These are phyloP conservation scores for Fragaria ananassa DNA, from an alignment of 306 rosid genomes.

Conservation along the genomic window DNA sequence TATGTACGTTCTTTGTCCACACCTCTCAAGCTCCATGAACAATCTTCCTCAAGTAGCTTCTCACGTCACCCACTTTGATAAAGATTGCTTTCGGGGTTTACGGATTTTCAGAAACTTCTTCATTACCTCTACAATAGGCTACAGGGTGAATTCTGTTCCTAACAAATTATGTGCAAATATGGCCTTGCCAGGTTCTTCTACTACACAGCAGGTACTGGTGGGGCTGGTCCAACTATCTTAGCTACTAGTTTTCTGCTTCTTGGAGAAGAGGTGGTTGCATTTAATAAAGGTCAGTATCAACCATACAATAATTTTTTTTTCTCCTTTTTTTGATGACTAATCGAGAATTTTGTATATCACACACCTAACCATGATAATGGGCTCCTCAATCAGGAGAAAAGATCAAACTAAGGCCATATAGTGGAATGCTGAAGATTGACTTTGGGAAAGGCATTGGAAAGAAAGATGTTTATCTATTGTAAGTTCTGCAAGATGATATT, in stretches of 20 bases:
- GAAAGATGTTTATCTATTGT: constrained; percentile 89
- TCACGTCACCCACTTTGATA: background rate
- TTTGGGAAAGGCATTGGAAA: constrained; percentile 93
- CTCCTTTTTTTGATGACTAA: constrained; percentile 23
- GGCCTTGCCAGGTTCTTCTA: constrained; percentile 67
- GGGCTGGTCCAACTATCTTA: constrained; percentile 93
- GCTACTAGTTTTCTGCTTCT: constrained; percentile 87
- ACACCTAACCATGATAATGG: constrained; percentile 41
- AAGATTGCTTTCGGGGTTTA: background rate
- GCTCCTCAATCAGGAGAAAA: constrained; percentile 66
- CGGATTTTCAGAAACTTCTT: background rate
- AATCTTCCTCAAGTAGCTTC: background rate
- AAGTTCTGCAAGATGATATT: constrained; percentile 37
- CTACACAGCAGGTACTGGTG: constrained; percentile 95
- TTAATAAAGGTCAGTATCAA: constrained; percentile 62
- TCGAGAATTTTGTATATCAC: constrained; percentile 33
- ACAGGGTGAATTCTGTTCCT: background rate
- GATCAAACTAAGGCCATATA: constrained; percentile 86
- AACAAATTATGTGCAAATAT: constrained; percentile 24
- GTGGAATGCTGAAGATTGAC: constrained; percentile 91
- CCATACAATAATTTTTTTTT: constrained; percentile 11
- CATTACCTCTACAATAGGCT: background rate
- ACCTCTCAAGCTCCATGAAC: background rate
- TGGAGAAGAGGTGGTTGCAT: constrained; percentile 95
- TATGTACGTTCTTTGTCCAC: background rate